Base-by-base conservation (phyloP, 441 rosid species). In the Bocquillonia castaneifolia region DNA sequence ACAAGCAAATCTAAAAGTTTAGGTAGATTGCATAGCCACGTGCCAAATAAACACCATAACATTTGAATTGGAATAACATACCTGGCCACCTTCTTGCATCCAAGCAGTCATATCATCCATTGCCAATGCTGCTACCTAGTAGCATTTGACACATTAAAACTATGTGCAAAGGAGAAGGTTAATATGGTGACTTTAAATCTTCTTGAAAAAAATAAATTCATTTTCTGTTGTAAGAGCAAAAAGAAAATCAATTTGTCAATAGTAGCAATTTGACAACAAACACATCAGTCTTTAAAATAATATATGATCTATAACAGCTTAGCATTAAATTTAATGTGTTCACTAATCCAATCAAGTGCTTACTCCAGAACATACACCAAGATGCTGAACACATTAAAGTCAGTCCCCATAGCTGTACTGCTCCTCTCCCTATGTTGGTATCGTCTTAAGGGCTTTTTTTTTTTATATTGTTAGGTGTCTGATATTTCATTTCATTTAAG, bases 41-140 rank as follows among this genome's bases (percentile, higher is more conserved):
- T 22, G 47, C 52, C 56, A 64, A 15, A 66, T 47, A 66, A 70
- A 55, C 22, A 55, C 26, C 48, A 48, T 42, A 66, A 40, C 23
- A 23, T 67, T 65, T 63, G 70, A 59, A 29, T 70, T 42, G 45
- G 57, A 69, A 63, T 50, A 79, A 81, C 88, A 74, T 78, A 90
- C 99, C 88, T 95, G 99, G 73, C 99, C 99, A 70, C 98, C 99
- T 79, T 92, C 99, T 77, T 88, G 96, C 99, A 95, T 95, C 99
- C 98, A 95, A 61, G 96, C 84, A 81, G 80, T 92, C 99, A 95
- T 90, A 83, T 95, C 99, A 74, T 95, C 98, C 99, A 95, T 92
- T 68, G 99, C 98, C 83, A 95, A 77, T 73, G 99, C 97, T 68
- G 99, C 98, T 84, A 95, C 98, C 99, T 95, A 89, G 88, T 81